Evolutionary conservation across 2,329 filamentous ascomycete species (phyloP).

Genomic region (Ambrosiella xylebori): DNA sequence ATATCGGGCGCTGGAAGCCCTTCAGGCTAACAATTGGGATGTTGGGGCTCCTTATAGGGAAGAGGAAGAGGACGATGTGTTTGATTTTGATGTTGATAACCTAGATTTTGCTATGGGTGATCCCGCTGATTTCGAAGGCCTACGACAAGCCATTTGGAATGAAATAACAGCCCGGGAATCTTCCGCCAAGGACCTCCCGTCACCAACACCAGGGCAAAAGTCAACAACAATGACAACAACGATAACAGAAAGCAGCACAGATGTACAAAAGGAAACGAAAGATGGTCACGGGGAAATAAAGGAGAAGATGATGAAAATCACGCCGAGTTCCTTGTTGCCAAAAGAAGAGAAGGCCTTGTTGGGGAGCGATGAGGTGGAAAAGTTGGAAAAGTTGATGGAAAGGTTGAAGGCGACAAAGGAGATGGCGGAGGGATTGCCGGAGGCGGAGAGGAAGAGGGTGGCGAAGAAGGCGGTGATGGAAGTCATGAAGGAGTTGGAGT

Average conservation of each 20-base stretch:
- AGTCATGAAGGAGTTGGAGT: slow-evolving; percentile 37
- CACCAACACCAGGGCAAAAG: not conserved
- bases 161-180: slow-evolving; percentile 19
- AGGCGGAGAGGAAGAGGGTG: slow-evolving; percentile 42
- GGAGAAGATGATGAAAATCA: not conserved
- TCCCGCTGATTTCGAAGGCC: slow-evolving; percentile 32
- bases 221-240: not conserved
- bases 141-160: slow-evolving; percentile 35
- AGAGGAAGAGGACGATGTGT: slow-evolving; percentile 18
- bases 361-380: slow-evolving; percentile 35
- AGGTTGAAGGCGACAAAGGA: slow-evolving; percentile 45
- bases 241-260: too few relatives aligned
- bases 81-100: slow-evolving; percentile 28
- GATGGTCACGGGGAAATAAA: not conserved
- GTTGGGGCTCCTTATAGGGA: slow-evolving; percentile 19
- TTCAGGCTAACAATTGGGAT: slow-evolving; percentile 49
- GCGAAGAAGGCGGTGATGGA: slow-evolving; percentile 45
- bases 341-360: slow-evolving; percentile 21
- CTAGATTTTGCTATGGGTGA: slow-evolving; percentile 33
- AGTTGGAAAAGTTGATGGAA: slow-evolving; percentile 45
- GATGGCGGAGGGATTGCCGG: slow-evolving; percentile 39
- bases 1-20: slow-evolving; percentile 39
- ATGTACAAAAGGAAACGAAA: not conserved
- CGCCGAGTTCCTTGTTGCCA: not conserved
- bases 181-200: slow-evolving; percentile 13